phyloP scores from a whole-genome alignment of 176 grass and related monocot species.

The Canna indica region DNA sequence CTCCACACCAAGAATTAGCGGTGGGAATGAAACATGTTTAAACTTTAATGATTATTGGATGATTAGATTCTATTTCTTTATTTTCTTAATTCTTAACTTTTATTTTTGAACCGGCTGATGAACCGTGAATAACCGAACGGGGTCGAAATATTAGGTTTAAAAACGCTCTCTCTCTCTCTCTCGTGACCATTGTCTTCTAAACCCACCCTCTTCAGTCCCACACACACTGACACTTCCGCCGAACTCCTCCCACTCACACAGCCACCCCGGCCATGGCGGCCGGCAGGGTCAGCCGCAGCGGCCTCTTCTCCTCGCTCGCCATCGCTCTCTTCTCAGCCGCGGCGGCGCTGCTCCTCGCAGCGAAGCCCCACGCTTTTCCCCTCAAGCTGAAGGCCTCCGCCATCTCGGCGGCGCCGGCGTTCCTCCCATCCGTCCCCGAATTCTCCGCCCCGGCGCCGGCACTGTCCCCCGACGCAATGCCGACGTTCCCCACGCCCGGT shows the following conservation, averaged over 20 bases:
- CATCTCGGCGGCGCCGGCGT: conserved; percentile 30
- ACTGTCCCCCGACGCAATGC: conserved; percentile 3
- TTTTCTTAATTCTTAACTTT: too few species aligned
- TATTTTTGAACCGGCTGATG: too few species aligned
- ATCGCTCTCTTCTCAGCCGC: not conserved
- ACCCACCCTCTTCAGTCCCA: not conserved
- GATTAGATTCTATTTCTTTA: too few species aligned
- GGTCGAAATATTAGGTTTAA: too few species aligned
- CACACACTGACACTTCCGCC: not conserved
- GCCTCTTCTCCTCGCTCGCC: too few species aligned
- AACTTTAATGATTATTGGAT: too few species aligned
- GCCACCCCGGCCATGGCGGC: too few species aligned
- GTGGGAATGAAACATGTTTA: too few species aligned
- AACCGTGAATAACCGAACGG: too few species aligned
- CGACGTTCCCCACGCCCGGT: conserved; percentile 9
- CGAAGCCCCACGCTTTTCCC: not conserved
- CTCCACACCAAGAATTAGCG: too few species aligned
- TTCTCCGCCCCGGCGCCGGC: conserved; percentile 5
- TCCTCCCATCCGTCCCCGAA: not conserved
- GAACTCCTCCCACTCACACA: not conserved
- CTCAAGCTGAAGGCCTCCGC: conserved; percentile 5
- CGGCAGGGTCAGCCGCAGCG: too few species aligned
- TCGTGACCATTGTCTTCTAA: not conserved
- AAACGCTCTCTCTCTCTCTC: not conserved
- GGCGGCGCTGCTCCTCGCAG: not conserved